Percentiles rank a stretch among this genome's conserved stretches.
Conservation (phyloP, 1,284 basidiomycete species). For the Ganoderma lucidum region DNA sequence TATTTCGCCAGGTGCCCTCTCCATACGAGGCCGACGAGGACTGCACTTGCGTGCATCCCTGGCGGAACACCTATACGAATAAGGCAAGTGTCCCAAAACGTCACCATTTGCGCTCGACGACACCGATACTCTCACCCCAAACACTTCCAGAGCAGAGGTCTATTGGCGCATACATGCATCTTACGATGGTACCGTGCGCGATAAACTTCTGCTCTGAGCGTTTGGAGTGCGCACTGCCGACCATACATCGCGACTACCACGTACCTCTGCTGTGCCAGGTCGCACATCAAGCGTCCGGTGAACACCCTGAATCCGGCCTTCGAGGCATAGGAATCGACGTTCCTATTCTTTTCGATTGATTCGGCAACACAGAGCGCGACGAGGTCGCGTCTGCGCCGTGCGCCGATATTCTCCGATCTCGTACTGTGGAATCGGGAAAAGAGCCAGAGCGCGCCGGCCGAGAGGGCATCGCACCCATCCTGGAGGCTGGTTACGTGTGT, state of each 20-base stretch:
- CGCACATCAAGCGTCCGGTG: too few relatives aligned
- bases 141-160: neutral
- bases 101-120: neutral
- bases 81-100: constrained; percentile 26
- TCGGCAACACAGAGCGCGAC: neutral
- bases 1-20: constrained; percentile 6
- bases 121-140: neutral
- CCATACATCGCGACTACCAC: neutral
- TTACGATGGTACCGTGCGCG: neutral
- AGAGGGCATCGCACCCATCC: neutral
- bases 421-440: neutral
- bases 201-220: neutral
- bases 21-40: neutral
- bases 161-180: neutral
- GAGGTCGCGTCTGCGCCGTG: neutral
- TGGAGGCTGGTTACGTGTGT: neutral
- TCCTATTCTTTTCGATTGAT: neutral
- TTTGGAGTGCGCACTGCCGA: neutral
- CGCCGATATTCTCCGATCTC: neutral
- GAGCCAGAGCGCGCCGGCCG: neutral
- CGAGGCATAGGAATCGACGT: neutral
- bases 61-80: constrained; percentile 8
- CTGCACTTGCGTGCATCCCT: neutral
- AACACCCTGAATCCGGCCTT: neutral
- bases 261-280: neutral